Conservation (phyloP, 345 rosid species). For the Theobroma cacao region DNA sequence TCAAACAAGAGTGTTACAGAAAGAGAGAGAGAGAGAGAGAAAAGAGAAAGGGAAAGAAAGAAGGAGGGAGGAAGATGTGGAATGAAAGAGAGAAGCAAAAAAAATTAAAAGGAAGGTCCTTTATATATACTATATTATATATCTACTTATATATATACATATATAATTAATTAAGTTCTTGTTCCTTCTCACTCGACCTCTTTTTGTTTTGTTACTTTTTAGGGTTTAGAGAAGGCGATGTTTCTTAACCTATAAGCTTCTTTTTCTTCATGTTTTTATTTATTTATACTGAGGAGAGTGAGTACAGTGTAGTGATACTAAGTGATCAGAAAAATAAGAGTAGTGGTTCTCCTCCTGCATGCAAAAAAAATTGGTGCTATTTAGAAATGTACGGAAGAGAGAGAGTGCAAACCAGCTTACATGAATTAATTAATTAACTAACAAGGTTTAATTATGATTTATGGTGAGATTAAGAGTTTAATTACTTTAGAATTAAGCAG, state of each 20-base stretch:
- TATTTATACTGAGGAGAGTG: too few species aligned
- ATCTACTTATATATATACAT: neutral
- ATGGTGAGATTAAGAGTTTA: neutral
- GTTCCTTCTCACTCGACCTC: slow-evolving; percentile 24
- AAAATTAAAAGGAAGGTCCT: slow-evolving; percentile 64
- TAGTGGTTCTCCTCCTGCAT: slow-evolving; percentile 26
- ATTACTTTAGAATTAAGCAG: neutral
- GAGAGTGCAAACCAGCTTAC: slow-evolving; percentile 23
- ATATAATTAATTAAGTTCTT: neutral
- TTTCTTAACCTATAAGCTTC: slow-evolving; percentile 52
- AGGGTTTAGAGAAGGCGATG: slow-evolving; percentile 42
- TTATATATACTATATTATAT: slow-evolving; percentile 37
- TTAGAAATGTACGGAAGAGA: neutral
- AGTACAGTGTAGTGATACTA: neutral
- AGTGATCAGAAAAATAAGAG: slow-evolving; percentile 8
- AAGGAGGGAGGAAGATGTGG: slow-evolving; percentile 22
- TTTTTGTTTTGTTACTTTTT: slow-evolving; percentile 64
- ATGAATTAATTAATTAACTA: neutral
- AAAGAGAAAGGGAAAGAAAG: neutral
- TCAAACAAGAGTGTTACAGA: slow-evolving; percentile 29
- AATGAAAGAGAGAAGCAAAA: slow-evolving; percentile 43
- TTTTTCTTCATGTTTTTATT: too few species aligned
- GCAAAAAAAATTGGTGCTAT: slow-evolving; percentile 18
- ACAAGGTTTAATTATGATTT: neutral
- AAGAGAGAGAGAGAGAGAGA: slow-evolving; percentile 21